Conservation (phyloP, 2,329 filamentous ascomycete genomes). For the Fonsecaea multimorphosa region DNA sequence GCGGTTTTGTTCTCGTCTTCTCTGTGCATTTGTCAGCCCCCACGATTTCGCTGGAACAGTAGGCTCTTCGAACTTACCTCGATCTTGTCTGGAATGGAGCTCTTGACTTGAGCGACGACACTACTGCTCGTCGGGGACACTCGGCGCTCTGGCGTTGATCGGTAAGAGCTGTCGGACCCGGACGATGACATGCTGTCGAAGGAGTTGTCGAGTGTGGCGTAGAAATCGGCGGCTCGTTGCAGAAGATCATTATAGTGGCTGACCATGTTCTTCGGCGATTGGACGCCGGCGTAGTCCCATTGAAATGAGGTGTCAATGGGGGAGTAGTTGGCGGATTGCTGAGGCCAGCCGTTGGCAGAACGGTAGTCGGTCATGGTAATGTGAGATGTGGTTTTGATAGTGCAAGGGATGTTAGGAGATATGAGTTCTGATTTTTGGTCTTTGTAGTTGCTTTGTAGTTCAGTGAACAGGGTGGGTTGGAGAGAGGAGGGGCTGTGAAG, state of each 20-base stretch:
- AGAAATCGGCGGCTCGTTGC: slow-evolving; percentile 35
- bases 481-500: neutral
- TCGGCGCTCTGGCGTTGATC: slow-evolving; percentile 28
- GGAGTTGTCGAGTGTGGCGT: slow-evolving; percentile 34
- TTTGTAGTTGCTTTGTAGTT: slow-evolving; percentile 12
- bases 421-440: too few species aligned
- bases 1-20: slow-evolving; percentile 37
- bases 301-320: slow-evolving; percentile 31
- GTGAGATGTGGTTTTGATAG: neutral
- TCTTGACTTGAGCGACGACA: slow-evolving; percentile 30
- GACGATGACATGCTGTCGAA: slow-evolving; percentile 34
- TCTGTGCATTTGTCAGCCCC: slow-evolving; percentile 26
- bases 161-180: slow-evolving; percentile 28
- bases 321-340: slow-evolving; percentile 25
- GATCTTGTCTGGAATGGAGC: slow-evolving; percentile 38
- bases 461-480: neutral
- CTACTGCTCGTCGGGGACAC: slow-evolving; percentile 22
- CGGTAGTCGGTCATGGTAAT: slow-evolving; percentile 28
- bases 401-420: neutral
- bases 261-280: slow-evolving; percentile 35
- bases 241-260: slow-evolving; percentile 37
- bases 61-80: slow-evolving; percentile 26
- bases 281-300: slow-evolving; percentile 31
- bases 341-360: slow-evolving; percentile 30
- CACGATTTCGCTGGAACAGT: too few species aligned